A percentile compares a stretch with the other conserved stretches of the same genome.
Evolutionary conservation across 306 rosid genomes (phyloP).

Genomic region (Quercus engelmannii): DNA sequence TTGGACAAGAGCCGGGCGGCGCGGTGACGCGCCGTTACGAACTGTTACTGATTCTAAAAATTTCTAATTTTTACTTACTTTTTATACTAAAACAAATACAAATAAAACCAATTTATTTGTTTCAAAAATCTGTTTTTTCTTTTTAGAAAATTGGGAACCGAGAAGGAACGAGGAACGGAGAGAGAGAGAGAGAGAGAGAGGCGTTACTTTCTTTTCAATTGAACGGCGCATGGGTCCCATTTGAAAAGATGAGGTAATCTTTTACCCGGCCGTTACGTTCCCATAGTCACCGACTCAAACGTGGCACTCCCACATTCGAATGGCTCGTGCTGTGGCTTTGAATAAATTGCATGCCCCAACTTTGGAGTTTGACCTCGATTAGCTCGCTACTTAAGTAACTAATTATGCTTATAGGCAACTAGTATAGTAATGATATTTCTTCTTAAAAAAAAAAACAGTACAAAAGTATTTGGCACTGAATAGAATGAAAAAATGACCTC

Average conservation of each 20-base stretch:
- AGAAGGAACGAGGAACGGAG: neutral
- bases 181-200: neutral
- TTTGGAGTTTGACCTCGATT: conserved; percentile 29
- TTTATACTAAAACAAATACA: neutral
- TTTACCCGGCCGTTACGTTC: conserved; percentile 37
- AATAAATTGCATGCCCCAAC: conserved; percentile 31
- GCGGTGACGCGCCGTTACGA: conserved; percentile 56
- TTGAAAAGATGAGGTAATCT: conserved; percentile 31
- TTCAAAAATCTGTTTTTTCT: neutral
- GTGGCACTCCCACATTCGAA: conserved; percentile 32
- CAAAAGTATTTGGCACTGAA: neutral
- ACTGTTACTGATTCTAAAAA: conserved; percentile 21
- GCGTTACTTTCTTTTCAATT: conserved; percentile 30
- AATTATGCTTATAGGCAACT: neutral
- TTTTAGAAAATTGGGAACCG: neutral
- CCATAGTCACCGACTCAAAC: conserved; percentile 31
- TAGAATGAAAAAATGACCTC: neutral
- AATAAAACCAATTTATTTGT: neutral
- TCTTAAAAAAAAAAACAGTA: too few species aligned
- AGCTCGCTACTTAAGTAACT: neutral
- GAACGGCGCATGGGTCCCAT: conserved; percentile 45
- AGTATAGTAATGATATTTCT: too few species aligned
- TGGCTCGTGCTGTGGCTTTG: conserved; percentile 13
- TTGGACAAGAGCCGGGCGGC: conserved; percentile 53
- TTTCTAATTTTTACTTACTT: neutral